Base-by-base conservation (phyloP, 345 rosid genomes). In the Dimocarpus longan region DNA sequence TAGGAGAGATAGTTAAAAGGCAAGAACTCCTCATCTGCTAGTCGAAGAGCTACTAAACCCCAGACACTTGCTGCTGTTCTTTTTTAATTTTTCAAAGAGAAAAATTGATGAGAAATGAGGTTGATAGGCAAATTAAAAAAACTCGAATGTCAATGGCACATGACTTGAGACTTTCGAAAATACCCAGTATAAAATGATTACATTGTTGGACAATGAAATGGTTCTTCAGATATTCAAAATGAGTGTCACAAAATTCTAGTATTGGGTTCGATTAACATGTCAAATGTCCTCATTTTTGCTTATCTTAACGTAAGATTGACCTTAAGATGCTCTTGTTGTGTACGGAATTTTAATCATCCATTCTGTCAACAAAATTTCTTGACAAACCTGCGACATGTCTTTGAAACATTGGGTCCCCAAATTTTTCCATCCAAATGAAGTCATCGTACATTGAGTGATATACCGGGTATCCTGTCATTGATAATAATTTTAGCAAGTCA, bases 361-460 rank as follows among this genome's bases (percentile, higher is more conserved):
- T 42, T 52, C 44, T 74, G 8, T 50, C 60, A 66, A 40, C 21
- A 60, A 75, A 28, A 18, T 46, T 67, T 67, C 13, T 48, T 67
- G 68, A 43, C 70, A 63, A 65, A 89, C 92, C 92, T 88, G 98
- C 97, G 24, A 91, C 85, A 83, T 91, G 92, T 85, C 97, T 87
- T 1, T 78, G 91, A 80, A 94, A 93, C 87, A 79, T 83, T 8
- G 92, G 97, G 69, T 90, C 95, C 15, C 98, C 98, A 75, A 87
- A 93, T 4, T 89, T 90, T 72, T 93, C 80, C 95, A 91, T 93
- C 98, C 97, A 94, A 73, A 85, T 60, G 69, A 84, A 94, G 79
- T 94, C 96, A 77, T 94, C 97, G 22, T 93, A 94, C 91, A 90
- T 89, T 19, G 97, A 93, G 80, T 94, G 98, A 79, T 94, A 93